These are phyloP conservation scores for Sparassis latifolia DNA, from an alignment of 1,284 basidiomycete species.

Conservation along the genomic window DNA sequence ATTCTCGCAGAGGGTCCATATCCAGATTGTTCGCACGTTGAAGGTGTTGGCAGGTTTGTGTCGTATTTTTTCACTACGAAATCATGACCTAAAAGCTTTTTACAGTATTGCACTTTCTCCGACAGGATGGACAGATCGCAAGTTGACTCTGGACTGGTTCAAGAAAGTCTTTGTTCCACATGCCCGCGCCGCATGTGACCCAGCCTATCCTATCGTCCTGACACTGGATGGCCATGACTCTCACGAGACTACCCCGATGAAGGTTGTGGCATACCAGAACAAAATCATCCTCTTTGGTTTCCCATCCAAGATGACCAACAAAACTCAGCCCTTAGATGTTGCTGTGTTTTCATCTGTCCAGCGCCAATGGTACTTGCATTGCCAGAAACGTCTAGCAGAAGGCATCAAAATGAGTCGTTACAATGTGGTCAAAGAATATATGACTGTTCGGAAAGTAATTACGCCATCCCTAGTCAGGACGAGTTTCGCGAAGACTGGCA, in stretches of 20 bases:
- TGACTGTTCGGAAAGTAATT: conserved; percentile 7
- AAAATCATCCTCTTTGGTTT: background rate
- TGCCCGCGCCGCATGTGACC: background rate
- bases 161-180: background rate
- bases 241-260: background rate
- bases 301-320: background rate
- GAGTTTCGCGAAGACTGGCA: conserved; percentile 8
- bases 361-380: background rate
- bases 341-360: background rate
- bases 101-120: background rate
- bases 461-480: conserved; percentile 4
- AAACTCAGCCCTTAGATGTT: background rate
- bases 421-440: conserved; percentile 10
- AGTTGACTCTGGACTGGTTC: background rate
- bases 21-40: no score
- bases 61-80: no score
- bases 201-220: background rate
- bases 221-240: background rate
- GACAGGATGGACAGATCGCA: background rate
- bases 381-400: background rate
- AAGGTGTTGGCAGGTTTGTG: no score
- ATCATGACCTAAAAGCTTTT: background rate
- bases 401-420: background rate
- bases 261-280: background rate
- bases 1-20: no score